phyloP scores from a whole-genome alignment of 257 asterid species.

The Solanum chaucha region DNA sequence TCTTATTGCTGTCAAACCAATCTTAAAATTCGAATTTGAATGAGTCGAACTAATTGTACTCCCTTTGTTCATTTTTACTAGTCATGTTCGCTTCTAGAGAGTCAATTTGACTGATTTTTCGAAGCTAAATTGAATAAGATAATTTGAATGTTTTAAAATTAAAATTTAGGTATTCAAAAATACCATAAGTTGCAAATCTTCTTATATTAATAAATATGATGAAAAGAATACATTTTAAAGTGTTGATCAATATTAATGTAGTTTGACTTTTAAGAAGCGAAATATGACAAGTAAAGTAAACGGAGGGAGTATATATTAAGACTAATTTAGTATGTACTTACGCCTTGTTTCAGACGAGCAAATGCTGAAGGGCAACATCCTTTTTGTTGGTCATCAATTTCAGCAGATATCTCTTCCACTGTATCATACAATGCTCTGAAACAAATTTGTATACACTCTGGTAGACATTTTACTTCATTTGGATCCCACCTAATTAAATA shows the following conservation, averaged over 20 bases:
- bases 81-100: neutral
- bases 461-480: constrained; percentile 23
- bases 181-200: neutral
- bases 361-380: constrained; percentile 30
- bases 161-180: no score
- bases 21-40: neutral
- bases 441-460: constrained; percentile 32
- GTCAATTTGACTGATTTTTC: no score
- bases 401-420: constrained; percentile 19
- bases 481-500: constrained; percentile 36
- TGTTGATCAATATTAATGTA: no score
- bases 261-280: no score
- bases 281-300: neutral
- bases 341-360: constrained; percentile 25
- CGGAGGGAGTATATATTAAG: no score
- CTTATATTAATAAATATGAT: no score
- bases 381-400: constrained; percentile 26
- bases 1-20: neutral
- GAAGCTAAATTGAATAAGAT: neutral
- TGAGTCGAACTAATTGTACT: neutral
- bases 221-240: no score
- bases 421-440: constrained; percentile 28
- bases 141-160: no score
- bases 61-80: neutral
- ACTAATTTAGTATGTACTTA: neutral